Base-by-base conservation (phyloP, 441 rosid species). In the Pelargonium myrrhifolium region DNA sequence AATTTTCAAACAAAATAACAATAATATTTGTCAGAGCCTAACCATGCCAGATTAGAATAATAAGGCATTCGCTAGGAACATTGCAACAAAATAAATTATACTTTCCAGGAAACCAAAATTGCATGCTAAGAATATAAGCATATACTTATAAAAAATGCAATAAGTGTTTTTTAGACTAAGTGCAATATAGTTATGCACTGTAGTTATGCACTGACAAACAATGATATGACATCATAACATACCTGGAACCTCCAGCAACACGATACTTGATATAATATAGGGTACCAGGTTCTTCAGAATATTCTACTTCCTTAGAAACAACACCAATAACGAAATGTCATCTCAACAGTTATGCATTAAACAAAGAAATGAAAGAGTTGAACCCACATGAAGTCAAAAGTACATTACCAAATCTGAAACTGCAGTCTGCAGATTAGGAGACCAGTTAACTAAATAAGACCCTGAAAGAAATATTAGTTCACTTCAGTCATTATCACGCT, bases 391-490 rank as follows among this genome's bases (percentile, higher is more conserved):
- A 76, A 74, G 75, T 71, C 70, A 68, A 73, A 73, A 68, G 72
- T 71, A 72, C 63, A 21, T 75, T 79, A 93, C 99, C 92, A 93
- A 81, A 78, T 93, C 99, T 71, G 99, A 93, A 75, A 93, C 99
- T 39, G 99, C 99, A 70, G 99, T 93, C 84, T 93, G 99, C 72
- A 93, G 84, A 80, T 83, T 88, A 49, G 99, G 99, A 62, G 99
- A 93, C 99, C 99, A 93, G 82, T 93, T 93, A 79, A 93, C 99
- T 93, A 93, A 80, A 85, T 93, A 93, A 72, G 97, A 89, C 64
- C 99, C 99, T 93, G 84, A 66, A 79, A 83, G 64, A 71, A 67
- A 75, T 9, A 73, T 9, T 18, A 62, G 65, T 22, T 67, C 65
- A 66, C 14, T 71, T 40, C 63, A 62, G n/a, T 21, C 62, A 37